Percentiles rank a stretch among this genome's conserved stretches.
These are phyloP conservation scores for Metschnikowia lunata DNA, from an alignment of 805 yeast species.

Conservation along the genomic window DNA sequence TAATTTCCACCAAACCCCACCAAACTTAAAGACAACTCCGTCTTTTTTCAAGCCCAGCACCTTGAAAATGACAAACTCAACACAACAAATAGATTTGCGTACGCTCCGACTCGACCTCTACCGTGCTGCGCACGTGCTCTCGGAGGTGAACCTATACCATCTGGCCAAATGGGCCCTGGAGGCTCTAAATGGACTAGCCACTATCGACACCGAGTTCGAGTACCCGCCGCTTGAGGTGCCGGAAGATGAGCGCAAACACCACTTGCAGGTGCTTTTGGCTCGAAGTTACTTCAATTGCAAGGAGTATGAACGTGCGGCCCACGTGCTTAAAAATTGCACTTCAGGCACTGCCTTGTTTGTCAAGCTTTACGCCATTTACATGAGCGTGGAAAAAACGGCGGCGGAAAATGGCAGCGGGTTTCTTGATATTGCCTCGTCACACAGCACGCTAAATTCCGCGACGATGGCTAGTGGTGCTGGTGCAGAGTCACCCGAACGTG, in stretches of 20 bases:
- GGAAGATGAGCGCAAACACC: conserved; percentile 34
- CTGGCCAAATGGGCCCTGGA: conserved; percentile 84
- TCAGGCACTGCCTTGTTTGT: conserved; percentile 57
- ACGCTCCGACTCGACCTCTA: conserved; percentile 23
- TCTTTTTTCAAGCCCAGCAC: not conserved
- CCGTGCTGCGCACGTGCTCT: conserved; percentile 35
- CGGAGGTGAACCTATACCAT: conserved; percentile 56
- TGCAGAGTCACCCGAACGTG: not conserved
- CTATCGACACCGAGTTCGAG: conserved; percentile 12
- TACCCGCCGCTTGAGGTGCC: conserved; percentile 12
- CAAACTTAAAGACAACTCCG: not conserved
- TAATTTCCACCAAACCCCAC: not conserved
- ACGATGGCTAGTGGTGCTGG: not conserved
- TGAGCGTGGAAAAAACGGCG: conserved; percentile 72
- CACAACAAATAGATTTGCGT: not conserved
- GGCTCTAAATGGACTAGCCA: conserved; percentile 60
- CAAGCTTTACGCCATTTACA: conserved; percentile 60
- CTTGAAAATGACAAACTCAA: not conserved
- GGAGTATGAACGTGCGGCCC: conserved; percentile 78
- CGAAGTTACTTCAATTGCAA: conserved; percentile 72
- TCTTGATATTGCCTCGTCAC: conserved; percentile 32
- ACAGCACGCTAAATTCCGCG: not conserved
- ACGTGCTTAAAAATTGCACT: conserved; percentile 47
- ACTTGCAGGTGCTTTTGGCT: conserved; percentile 54
- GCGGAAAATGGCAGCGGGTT: conserved; percentile 73